phyloP scores from a whole-genome alignment of 768 basidiomycete genomes.

The Boletus tomentosulus region DNA sequence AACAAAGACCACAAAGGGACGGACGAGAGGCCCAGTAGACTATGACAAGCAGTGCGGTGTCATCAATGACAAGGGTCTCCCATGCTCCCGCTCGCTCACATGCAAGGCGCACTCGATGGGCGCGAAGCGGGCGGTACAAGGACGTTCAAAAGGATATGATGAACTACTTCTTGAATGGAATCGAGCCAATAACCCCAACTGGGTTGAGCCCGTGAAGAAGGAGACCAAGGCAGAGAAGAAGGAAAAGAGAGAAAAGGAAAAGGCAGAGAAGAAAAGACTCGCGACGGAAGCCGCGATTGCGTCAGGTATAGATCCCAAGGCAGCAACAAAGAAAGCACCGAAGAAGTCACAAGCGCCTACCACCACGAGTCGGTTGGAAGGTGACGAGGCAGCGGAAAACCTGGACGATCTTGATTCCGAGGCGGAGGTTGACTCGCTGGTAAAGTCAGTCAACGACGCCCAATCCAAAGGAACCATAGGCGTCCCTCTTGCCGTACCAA shows the following conservation, averaged over 20 bases:
- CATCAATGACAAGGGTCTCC: slow-evolving; percentile 90
- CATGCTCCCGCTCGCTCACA: slow-evolving; percentile 91
- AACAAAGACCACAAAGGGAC: slow-evolving; percentile 73
- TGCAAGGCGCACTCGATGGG: slow-evolving; percentile 99
- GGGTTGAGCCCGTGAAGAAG: slow-evolving; percentile 80
- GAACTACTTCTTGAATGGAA: slow-evolving; percentile 91
- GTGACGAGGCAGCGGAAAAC: slow-evolving; percentile 64
- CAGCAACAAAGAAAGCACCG: slow-evolving; percentile 52
- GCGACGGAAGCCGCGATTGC: slow-evolving; percentile 68
- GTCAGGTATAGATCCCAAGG: slow-evolving; percentile 46
- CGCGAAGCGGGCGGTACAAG: slow-evolving; percentile 87
- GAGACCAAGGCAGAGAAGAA: slow-evolving; percentile 87
- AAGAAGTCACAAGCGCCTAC: slow-evolving; percentile 60
- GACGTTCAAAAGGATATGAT: slow-evolving; percentile 81
- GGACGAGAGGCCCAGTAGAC: slow-evolving; percentile 82
- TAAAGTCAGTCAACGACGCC: slow-evolving; percentile 55
- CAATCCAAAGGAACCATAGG: slow-evolving; percentile 56
- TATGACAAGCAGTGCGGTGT: slow-evolving; percentile 94
- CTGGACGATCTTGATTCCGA: slow-evolving; percentile 81
- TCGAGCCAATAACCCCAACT: slow-evolving; percentile 81
- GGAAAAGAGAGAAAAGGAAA: slow-evolving; percentile 77
- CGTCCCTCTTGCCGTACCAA: slow-evolving; percentile 66
- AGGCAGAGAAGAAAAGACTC: slow-evolving; percentile 74
- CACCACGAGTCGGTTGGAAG: slow-evolving; percentile 47
- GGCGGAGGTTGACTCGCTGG: slow-evolving; percentile 73